These are phyloP conservation scores for Diplodia mutila DNA, from an alignment of 2,329 filamentous ascomycete species.

Conservation along the genomic window DNA sequence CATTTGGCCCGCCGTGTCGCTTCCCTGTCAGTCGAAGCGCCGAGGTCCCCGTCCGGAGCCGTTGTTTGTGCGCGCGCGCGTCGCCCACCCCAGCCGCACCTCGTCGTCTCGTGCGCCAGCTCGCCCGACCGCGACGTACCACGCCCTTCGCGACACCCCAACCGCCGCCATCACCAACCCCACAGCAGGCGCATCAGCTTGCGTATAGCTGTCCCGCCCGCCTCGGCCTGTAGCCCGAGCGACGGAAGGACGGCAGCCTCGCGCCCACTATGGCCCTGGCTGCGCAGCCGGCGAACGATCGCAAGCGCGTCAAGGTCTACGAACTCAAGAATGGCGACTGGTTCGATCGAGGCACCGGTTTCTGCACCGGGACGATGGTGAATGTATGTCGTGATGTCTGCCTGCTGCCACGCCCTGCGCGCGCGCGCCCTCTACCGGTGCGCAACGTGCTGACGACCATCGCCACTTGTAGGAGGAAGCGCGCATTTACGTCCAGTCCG, in stretches of 20 bases:
- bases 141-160: conserved; percentile 26
- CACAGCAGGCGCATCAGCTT: conserved; percentile 4
- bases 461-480: conserved; percentile 74
- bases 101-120: conserved; percentile 11
- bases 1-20: conserved; percentile 3
- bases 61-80: conserved; percentile 18
- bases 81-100: conserved; percentile 7
- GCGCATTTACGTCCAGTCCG: conserved; percentile 86
- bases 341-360: conserved; percentile 96
- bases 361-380: conserved; percentile 79
- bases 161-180: conserved; percentile 27
- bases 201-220: conserved; percentile 22
- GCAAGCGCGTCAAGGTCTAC: conserved; percentile 91
- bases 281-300: conserved; percentile 53
- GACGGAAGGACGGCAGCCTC: conserved; percentile 21
- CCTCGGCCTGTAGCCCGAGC: conserved; percentile 38
- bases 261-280: conserved; percentile 43
- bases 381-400: conserved; percentile 59
- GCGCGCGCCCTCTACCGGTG: neutral
- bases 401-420: neutral
- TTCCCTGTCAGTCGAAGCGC: conserved; percentile 3
- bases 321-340: conserved; percentile 98
- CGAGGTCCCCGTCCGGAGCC: neutral
- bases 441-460: conserved; percentile 25
- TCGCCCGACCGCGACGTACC: conserved; percentile 19